These are phyloP conservation scores for Candida hispaniensis DNA, from an alignment of 805 yeast species.

Conservation along the genomic window DNA sequence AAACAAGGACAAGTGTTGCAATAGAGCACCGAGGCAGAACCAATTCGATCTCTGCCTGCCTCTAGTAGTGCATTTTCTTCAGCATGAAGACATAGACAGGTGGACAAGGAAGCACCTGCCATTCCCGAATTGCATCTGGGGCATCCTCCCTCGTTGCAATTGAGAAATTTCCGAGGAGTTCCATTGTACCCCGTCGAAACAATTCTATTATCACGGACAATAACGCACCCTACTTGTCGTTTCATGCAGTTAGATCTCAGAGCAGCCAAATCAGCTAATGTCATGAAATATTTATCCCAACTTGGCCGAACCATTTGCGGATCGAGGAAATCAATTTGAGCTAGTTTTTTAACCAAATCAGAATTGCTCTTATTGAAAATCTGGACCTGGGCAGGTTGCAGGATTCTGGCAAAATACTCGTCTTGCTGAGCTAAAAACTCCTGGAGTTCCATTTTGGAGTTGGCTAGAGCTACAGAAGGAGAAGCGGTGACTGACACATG, in stretches of 20 bases:
- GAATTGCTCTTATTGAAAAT: too few relatives aligned
- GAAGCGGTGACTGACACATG: constrained; percentile 76
- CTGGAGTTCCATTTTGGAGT: too few relatives aligned
- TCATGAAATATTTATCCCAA: constrained; percentile 97
- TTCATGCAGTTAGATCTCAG: constrained; percentile 93
- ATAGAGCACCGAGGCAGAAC: constrained; percentile 52
- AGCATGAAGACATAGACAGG: constrained; percentile 92
- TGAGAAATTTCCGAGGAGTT: constrained; percentile 77
- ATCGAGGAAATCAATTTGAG: constrained; percentile 38
- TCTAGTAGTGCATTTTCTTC: constrained; percentile 94
- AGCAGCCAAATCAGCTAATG: constrained; percentile 86
- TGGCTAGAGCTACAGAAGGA: too few relatives aligned
- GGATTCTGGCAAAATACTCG: too few relatives aligned
- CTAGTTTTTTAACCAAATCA: too few relatives aligned
- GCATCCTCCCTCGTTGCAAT: constrained; percentile 97
- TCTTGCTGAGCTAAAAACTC: constrained; percentile 33
- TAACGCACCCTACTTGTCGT: constrained; percentile 91
- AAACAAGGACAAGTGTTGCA: constrained; percentile 96
- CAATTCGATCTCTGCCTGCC: constrained; percentile 82
- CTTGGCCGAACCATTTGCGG: constrained; percentile 65
- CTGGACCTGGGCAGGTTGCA: too few relatives aligned
- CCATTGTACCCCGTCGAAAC: constrained; percentile 97
- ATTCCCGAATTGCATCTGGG: constrained; percentile 69
- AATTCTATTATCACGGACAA: constrained; percentile 75
- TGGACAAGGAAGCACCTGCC: constrained; percentile 55